Evolutionary conservation across 2,329 filamentous ascomycete species (phyloP).

Genomic region (Decorospora gaudefroyi): DNA sequence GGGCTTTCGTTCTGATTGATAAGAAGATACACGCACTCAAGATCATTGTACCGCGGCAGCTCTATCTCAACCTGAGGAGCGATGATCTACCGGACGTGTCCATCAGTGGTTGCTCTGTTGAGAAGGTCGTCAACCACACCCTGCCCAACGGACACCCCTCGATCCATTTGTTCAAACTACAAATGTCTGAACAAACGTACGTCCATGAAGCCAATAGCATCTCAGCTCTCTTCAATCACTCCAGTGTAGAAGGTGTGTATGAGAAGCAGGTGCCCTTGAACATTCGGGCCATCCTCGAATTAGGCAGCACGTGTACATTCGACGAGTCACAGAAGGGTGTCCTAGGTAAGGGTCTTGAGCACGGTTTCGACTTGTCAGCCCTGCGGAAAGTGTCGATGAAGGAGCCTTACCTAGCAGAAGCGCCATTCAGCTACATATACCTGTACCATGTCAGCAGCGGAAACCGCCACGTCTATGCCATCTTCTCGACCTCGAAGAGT

Average conservation of each 20-base stretch:
- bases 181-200: slow-evolving; percentile 85
- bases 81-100: slow-evolving; percentile 87
- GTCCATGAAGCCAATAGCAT: slow-evolving; percentile 84
- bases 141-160: slow-evolving; percentile 94
- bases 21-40: slow-evolving; percentile 87
- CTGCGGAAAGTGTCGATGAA: slow-evolving; percentile 71
- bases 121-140: slow-evolving; percentile 91
- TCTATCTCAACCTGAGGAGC: slow-evolving; percentile 90
- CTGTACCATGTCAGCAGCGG: slow-evolving; percentile 90
- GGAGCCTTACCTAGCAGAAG: slow-evolving; percentile 74
- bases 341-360: slow-evolving; percentile 86
- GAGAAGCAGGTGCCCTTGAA: slow-evolving; percentile 90
- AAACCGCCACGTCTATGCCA: slow-evolving; percentile 87
- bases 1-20: slow-evolving; percentile 89
- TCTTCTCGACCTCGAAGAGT: slow-evolving; percentile 82
- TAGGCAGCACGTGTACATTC: slow-evolving; percentile 91
- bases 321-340: slow-evolving; percentile 89
- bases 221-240: slow-evolving; percentile 81
- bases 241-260: slow-evolving; percentile 95
- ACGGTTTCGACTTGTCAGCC: slow-evolving; percentile 84
- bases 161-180: slow-evolving; percentile 90
- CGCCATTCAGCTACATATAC: slow-evolving; percentile 81
- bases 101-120: slow-evolving; percentile 81
- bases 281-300: slow-evolving; percentile 81
- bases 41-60: slow-evolving; percentile 82